Evolutionary conservation across 805 yeast genomes (phyloP).

Genomic region (Isabelozyma rhagii): DNA sequence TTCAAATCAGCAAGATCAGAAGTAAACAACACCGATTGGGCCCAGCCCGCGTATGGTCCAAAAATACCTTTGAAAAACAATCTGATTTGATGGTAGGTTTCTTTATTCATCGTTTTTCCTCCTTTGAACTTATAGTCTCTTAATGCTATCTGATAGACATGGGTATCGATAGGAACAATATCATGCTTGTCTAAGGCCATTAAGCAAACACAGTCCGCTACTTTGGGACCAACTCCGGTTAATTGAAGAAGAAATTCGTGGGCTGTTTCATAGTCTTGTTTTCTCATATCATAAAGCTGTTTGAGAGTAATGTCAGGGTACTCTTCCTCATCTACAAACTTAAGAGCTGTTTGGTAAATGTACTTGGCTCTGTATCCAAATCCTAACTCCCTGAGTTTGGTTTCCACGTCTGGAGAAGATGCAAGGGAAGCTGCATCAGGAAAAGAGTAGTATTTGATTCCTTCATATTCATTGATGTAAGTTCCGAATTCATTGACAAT

Average conservation of each 20-base stretch:
- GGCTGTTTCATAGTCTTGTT: conserved; percentile 46
- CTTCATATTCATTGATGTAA: conserved; percentile 50
- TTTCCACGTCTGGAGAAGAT: conserved; percentile 32
- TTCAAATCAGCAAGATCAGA: conserved; percentile 74
- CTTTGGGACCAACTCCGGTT: conserved; percentile 95
- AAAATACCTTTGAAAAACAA: conserved; percentile 61
- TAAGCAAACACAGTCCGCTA: conserved; percentile 92
- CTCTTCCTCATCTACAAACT: conserved; percentile 41
- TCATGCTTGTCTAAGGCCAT: conserved; percentile 88
- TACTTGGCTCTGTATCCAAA: conserved; percentile 94
- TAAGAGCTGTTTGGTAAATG: conserved; percentile 71
- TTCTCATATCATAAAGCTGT: conserved; percentile 42
- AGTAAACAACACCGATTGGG: conserved; percentile 90
- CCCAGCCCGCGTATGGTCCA: conserved; percentile 98
- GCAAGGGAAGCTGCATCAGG: conserved; percentile 61
- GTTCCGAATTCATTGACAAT: conserved; percentile 70
- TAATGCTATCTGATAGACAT: conserved; percentile 84
- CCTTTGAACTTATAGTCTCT: conserved; percentile 68
- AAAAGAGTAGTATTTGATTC: conserved; percentile 62
- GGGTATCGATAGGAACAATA: conserved; percentile 94
- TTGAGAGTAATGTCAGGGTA: conserved; percentile 32
- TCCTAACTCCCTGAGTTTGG: conserved; percentile 45
- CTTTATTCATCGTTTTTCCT: conserved; percentile 46
- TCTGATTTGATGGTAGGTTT: conserved; percentile 55
- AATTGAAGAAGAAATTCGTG: conserved; percentile 61